Evolutionary conservation across 2,329 filamentous ascomycete species (phyloP).

Genomic region (Magnaporthales sp.): DNA sequence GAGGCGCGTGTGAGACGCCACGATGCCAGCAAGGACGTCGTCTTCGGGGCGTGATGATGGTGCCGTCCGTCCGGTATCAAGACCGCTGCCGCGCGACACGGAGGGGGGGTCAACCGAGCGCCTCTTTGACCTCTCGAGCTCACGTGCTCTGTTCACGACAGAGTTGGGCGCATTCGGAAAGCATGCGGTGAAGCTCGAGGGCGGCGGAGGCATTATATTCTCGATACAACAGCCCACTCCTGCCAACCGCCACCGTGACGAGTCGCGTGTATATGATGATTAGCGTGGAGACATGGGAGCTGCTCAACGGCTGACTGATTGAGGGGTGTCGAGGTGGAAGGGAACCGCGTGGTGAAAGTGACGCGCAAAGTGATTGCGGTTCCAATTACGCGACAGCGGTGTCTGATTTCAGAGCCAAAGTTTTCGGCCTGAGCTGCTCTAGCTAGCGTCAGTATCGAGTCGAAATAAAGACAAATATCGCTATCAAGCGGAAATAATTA

Average conservation of each 20-base stretch:
- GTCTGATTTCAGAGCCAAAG: background rate
- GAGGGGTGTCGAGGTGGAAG: conserved; percentile 1
- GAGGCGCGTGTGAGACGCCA: background rate
- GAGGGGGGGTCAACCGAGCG: conserved; percentile 27
- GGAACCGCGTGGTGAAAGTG: background rate
- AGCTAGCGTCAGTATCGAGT: background rate
- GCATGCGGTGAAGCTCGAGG: conserved; percentile 77
- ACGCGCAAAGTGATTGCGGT: conserved; percentile 4
- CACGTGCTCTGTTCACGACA: conserved; percentile 47
- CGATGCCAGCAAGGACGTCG: background rate
- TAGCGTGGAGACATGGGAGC: conserved; percentile 10
- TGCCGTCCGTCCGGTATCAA: conserved; percentile 11
- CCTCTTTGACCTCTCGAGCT: conserved; percentile 52
- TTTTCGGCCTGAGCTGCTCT: background rate
- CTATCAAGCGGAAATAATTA: background rate
- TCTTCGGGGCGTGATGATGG: background rate
- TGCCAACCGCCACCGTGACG: conserved; percentile 45
- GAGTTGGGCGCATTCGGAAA: conserved; percentile 71
- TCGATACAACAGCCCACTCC: conserved; percentile 37
- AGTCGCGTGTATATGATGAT: conserved; percentile 27
- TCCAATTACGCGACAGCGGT: background rate
- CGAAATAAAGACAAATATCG: background rate
- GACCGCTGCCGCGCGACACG: conserved; percentile 7
- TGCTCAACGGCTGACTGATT: background rate
- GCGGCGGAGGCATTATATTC: conserved; percentile 60